A percentile compares a stretch with the other conserved stretches of the same genome.
phyloP scores from a whole-genome alignment of 108 stramenopile species.

The Skeletonema potamos region DNA sequence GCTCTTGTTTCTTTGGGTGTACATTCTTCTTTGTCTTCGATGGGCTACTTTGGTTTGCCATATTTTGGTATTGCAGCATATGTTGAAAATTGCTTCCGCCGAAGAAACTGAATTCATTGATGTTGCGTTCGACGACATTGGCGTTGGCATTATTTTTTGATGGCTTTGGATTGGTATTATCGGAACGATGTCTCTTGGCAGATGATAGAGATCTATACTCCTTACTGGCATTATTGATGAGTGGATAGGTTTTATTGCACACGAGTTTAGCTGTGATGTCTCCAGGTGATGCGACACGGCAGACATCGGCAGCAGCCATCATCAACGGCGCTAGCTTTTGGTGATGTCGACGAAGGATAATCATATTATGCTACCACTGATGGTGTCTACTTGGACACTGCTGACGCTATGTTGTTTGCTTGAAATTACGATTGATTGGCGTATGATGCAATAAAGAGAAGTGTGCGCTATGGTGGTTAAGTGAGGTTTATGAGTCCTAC shows the following conservation, averaged over 20 bases:
- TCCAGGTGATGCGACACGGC: background rate
- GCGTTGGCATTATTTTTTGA: background rate
- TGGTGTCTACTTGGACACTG: background rate
- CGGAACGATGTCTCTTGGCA: background rate
- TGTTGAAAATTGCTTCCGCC: conserved; percentile 9
- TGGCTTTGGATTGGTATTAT: background rate
- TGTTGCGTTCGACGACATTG: background rate
- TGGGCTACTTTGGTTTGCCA: background rate
- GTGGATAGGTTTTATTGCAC: background rate
- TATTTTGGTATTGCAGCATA: conserved; percentile 5
- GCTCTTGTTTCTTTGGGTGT: background rate
- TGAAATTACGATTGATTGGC: too few relatives aligned
- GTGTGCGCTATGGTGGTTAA: too few relatives aligned
- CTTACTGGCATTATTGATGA: background rate
- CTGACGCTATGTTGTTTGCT: background rate
- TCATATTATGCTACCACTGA: background rate
- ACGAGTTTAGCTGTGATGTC: background rate
- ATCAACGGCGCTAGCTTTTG: background rate
- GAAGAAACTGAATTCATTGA: background rate
- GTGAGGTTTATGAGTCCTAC: too few relatives aligned
- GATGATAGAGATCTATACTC: background rate
- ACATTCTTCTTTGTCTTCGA: background rate
- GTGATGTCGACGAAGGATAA: background rate
- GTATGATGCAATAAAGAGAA: too few relatives aligned
- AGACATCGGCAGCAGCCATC: background rate